Evolutionary conservation across 805 yeast species (phyloP), one percentile per base, ranked within the genome.

Genomic region (Myxozyma melibiosi): DNA sequence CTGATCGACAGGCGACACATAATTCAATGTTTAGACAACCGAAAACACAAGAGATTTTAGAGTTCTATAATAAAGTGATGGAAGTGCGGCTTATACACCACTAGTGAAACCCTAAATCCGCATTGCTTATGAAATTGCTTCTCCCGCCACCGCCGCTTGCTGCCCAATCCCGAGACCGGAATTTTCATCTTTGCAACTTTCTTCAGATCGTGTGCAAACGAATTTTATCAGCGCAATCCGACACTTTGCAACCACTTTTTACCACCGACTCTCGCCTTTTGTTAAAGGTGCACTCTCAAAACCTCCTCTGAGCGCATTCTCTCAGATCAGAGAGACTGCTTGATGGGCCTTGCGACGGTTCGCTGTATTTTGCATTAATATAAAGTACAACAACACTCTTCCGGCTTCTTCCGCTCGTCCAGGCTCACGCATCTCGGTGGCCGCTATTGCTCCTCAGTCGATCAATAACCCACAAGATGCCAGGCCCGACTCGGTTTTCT

Each of bases 401-500:
- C 50, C 50, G 50, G 50, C 34, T 45, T 45, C 16, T 45, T 34
- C 50, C 50, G 50, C 16, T 40, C 40, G 40, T 24, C 16, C 50
- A 9, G 24, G 50, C 11, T 16, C 34, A 24, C 8, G 30, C 40
- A n/a, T 45, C 28, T 14, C 24, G 33, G 50, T 22, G 27, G 50
- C 31, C 37, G 11, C 40, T 34, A 4, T 33, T 22, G 47, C 18
- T 35, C 47, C 30, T 16, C 50, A 45, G 34, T 45, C 22, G 31
- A 4, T n/a, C 40, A 33, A 22, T 16, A n/a, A 11, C 27, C 7
- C 28, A 25, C 39, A 39, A 27, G 6, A 58, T 54, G 57, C 62
- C 62, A 9, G 58, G 51, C 11, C 55, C 55, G 7, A 58, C 53
- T n/a, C 39, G 64, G 20, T 48, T 58, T 25, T 57, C 64, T 5